Evolutionary conservation across 2,329 filamentous ascomycete species (phyloP), one percentile per base, ranked within the genome.

Genomic region (Pyrenophora teres): DNA sequence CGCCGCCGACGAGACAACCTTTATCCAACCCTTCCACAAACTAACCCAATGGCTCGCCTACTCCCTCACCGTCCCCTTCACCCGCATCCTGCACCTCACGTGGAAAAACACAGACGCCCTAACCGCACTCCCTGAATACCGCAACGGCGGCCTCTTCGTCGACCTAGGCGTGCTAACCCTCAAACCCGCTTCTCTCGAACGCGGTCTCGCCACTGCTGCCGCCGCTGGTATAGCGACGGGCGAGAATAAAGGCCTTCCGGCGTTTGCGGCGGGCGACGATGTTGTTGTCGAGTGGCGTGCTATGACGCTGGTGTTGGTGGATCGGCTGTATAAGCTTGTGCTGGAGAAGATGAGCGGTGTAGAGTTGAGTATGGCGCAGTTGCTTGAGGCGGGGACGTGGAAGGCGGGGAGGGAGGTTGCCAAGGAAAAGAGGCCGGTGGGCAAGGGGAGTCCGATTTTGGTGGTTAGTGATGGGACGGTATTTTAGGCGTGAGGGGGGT

Each of bases 331-430:
- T 19, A 77, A 78, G 1, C 83, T 89, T 55, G 87, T 90, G 56
- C 71, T 96, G 47, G 83, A 83, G 52, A 76, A 96, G 8, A 81
- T 81, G 13, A 88, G 87, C 2, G 78, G 84, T 30, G 85, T 92
- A 57, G 78, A 80, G 52, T 75, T 97, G 70, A 89, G 80, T 21
- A 76, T 97, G 64, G 86, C 92, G 10, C 93, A 97, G 74, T 83
- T 97, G 76, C 79, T 97, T 8, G 93, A 97, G 74, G 93, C 92
- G 5, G 93, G 93, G 30, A 96, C 90, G 67, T 97, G 93, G 92
- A 97, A 97, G 86, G 57, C 60, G 18, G 66, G 66, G 1, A 39
- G 66, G 10, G 65, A 68, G 36, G 52, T 64, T 18, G 65, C 66
- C 10, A 60, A 58, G 36, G 53, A 59, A 53, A 55, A 56, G 19